A percentile compares a stretch with the other conserved stretches of the same genome.
These are phyloP conservation scores for Nicotiana undulata DNA, from an alignment of 257 asterid genomes.

Conservation along the genomic window DNA sequence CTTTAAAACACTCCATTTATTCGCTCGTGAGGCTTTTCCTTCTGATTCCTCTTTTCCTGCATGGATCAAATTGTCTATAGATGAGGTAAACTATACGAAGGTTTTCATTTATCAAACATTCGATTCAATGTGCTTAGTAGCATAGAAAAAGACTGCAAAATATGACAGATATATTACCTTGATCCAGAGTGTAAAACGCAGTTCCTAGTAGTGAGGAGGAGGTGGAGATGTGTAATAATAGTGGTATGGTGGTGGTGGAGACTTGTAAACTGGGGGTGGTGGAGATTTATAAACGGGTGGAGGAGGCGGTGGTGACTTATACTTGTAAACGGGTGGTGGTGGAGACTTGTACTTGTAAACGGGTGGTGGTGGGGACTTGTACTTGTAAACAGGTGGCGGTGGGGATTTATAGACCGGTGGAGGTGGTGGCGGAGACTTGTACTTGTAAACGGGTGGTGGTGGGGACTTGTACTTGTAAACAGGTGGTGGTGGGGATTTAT, in stretches of 20 bases:
- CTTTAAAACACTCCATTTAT: neutral
- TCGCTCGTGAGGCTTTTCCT: neutral
- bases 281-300: neutral
- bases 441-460: neutral
- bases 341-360: neutral
- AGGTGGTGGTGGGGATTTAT: neutral
- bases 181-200: neutral
- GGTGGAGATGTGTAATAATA: slow-evolving; percentile 15
- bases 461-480: neutral
- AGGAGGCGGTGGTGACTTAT: slow-evolving; percentile 12
- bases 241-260: slow-evolving; percentile 9
- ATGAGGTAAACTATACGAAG: neutral
- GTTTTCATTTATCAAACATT: neutral
- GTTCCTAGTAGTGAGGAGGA: slow-evolving; percentile 24
- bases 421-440: slow-evolving; percentile 1
- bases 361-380: neutral
- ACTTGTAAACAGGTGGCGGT: neutral
- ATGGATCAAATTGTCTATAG: neutral
- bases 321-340: slow-evolving; percentile 7
- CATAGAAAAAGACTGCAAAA: neutral
- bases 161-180: neutral
- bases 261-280: neutral
- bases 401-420: neutral
- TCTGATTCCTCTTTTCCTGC: slow-evolving; percentile 1
- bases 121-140: neutral